Evolutionary conservation across 108 stramenopile species (phyloP), one percentile per base, ranked within the genome.

Genomic region (Pseudonitzschia delicatissima): DNA sequence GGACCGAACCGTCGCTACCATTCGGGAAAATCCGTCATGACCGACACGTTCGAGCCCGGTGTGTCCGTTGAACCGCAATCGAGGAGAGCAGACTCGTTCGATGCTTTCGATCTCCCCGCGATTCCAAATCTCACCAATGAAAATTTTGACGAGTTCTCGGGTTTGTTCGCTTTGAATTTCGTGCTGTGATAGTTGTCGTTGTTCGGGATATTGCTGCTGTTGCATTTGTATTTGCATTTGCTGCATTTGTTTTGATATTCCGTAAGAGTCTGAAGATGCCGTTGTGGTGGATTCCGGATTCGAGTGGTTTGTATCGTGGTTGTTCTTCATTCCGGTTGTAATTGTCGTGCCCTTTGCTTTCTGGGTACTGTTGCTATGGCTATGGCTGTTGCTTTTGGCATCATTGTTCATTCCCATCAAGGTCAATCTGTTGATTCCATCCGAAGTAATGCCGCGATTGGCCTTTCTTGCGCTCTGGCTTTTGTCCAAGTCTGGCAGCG

Each of bases 111-210:
- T 44, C 31, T 84, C 83, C 8, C 83, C 83, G 20, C 79, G 79
- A 67, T 84, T 84, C 83, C 83, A 84, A 36, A 84, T 80, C 36
- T 80, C 79, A 12, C 76, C 62, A 75, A 80, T 76, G 64, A 78
- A 84, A 27, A 68, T 66, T 45, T 80, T 77, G 57, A 84, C 83
- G 36, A 84, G 40, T 36, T 77, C 73, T 26, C 83, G 73, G 18
- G 83, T 84, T 5, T 15, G 45, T 17, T 45, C 45, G 45, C 45
- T n/a, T 6, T 13, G 1, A n/a, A n/a, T 1, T n/a, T n/a, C 17
- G 13, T 6, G 42, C 7, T 3, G 17, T n/a, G 7, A 44, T 44
- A 2, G 17, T 6, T 44, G 47, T 48, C 23, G 6, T 23, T 21
- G 6, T 23, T 23, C 21, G 20, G 23, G 47, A 2, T 23, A 23